A percentile compares a stretch with the other conserved stretches of the same genome.
phyloP scores from a whole-genome alignment of 306 rosid genomes.

The Macrotyloma uniflorum region DNA sequence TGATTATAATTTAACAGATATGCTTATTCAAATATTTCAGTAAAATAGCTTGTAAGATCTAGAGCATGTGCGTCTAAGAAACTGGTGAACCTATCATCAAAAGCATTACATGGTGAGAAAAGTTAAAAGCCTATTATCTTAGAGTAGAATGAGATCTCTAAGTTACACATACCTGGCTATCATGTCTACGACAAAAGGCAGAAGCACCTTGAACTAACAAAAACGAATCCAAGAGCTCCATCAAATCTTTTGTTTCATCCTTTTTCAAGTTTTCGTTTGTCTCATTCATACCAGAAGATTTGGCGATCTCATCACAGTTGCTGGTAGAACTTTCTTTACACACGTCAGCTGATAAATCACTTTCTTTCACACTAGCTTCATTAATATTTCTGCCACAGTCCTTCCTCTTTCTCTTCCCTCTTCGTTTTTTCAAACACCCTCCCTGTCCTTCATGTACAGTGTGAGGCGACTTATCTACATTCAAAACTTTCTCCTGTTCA shows the following conservation, averaged over 20 bases:
- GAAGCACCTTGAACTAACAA: constrained; percentile 55
- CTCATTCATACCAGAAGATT: constrained; percentile 50
- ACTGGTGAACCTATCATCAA: background rate
- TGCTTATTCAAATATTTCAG: background rate
- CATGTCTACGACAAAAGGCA: constrained; percentile 55
- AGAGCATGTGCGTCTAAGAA: constrained; percentile 10
- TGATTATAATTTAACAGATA: background rate
- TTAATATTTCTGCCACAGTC: constrained; percentile 49
- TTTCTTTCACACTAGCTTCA: constrained; percentile 61
- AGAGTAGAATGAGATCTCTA: background rate
- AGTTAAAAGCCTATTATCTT: background rate
- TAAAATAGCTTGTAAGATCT: background rate
- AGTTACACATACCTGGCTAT: constrained; percentile 62
- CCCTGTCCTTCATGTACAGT: constrained; percentile 39
- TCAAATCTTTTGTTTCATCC: constrained; percentile 46
- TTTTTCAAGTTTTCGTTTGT: constrained; percentile 38
- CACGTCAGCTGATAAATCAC: constrained; percentile 47
- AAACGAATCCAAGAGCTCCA: constrained; percentile 51
- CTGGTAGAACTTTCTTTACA: constrained; percentile 57
- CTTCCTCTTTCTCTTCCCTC: constrained; percentile 85
- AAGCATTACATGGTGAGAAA: background rate
- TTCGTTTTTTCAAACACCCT: constrained; percentile 50
- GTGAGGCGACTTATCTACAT: constrained; percentile 39
- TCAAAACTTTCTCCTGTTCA: constrained; percentile 33
- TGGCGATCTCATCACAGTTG: constrained; percentile 56